Conservation (phyloP, 1,284 basidiomycete species). For the Ganoderma meredithae region DNA sequence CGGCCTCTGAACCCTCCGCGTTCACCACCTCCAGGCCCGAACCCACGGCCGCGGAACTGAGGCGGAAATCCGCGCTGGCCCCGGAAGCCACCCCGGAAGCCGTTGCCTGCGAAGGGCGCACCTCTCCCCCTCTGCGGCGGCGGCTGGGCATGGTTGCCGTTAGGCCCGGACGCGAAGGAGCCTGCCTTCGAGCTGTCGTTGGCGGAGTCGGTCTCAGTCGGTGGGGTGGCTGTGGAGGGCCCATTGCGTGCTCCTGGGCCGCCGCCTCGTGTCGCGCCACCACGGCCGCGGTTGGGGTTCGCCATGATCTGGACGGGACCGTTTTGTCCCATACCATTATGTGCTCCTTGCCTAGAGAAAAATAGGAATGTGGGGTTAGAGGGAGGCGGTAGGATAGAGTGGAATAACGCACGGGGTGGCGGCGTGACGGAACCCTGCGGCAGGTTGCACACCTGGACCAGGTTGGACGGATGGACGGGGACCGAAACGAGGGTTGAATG, state of each 20-base stretch:
- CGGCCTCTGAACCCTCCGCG: conserved; percentile 30
- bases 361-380: conserved; percentile 16
- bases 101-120: conserved; percentile 19
- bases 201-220: conserved; percentile 20
- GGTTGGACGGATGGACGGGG: conserved; percentile 68
- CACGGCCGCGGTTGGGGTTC: conserved; percentile 74
- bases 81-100: conserved; percentile 24
- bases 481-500: conserved; percentile 75
- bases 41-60: conserved; percentile 40
- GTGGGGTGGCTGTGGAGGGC: background rate
- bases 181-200: conserved; percentile 23
- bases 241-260: conserved; percentile 8
- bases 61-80: conserved; percentile 25
- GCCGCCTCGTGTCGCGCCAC: conserved; percentile 38
- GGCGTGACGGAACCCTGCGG: conserved; percentile 66
- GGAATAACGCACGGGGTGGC: conserved; percentile 45
- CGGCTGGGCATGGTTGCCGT: conserved; percentile 15
- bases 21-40: conserved; percentile 34
- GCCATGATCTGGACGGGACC: conserved; percentile 61
- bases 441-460: conserved; percentile 56
- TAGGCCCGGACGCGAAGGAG: conserved; percentile 4
- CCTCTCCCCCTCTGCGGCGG: conserved; percentile 40
- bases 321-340: conserved; percentile 18
- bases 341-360: conserved; percentile 30
- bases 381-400: conserved; percentile 5